Percentiles rank a stretch among this genome's conserved stretches.
These are phyloP conservation scores for Leccinum disarticulatum DNA, from an alignment of 768 basidiomycete species.

Conservation along the genomic window DNA sequence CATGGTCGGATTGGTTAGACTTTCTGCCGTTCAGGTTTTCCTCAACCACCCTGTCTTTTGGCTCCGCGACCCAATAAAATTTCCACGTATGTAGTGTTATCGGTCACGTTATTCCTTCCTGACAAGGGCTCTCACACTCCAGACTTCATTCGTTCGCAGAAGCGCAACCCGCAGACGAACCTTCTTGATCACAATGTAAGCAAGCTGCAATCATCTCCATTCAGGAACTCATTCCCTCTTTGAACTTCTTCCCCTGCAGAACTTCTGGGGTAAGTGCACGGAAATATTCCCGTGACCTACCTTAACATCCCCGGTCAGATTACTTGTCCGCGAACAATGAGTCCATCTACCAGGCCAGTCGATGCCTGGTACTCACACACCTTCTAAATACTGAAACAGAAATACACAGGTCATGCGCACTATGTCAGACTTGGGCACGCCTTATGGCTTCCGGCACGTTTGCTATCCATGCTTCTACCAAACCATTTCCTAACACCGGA, in stretches of 20 bases:
- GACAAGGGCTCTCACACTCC: constrained; percentile 13
- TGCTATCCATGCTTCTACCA: background rate
- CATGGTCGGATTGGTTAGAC: background rate
- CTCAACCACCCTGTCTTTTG: constrained; percentile 49
- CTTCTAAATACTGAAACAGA: background rate
- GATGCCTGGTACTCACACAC: background rate
- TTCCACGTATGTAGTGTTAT: constrained; percentile 38
- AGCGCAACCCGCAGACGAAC: constrained; percentile 52
- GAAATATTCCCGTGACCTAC: background rate
- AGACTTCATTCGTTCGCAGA: constrained; percentile 39
- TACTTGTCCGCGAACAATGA: constrained; percentile 49
- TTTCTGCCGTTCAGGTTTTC: constrained; percentile 27
- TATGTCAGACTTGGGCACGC: constrained; percentile 58
- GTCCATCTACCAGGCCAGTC: constrained; percentile 39
- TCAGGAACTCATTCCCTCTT: background rate
- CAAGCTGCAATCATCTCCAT: constrained; percentile 1
- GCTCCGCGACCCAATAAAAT: constrained; percentile 47
- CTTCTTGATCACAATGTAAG: constrained; percentile 38
- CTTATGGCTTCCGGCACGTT: constrained; percentile 42
- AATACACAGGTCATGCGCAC: constrained; percentile 43
- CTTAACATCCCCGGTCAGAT: constrained; percentile 29
- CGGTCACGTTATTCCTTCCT: background rate
- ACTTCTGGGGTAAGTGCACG: constrained; percentile 19
- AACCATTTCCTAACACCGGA: background rate
- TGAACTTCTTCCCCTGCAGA: constrained; percentile 7